Conservation (phyloP, 2,329 filamentous ascomycete genomes). For the Colletotrichum agaves region DNA sequence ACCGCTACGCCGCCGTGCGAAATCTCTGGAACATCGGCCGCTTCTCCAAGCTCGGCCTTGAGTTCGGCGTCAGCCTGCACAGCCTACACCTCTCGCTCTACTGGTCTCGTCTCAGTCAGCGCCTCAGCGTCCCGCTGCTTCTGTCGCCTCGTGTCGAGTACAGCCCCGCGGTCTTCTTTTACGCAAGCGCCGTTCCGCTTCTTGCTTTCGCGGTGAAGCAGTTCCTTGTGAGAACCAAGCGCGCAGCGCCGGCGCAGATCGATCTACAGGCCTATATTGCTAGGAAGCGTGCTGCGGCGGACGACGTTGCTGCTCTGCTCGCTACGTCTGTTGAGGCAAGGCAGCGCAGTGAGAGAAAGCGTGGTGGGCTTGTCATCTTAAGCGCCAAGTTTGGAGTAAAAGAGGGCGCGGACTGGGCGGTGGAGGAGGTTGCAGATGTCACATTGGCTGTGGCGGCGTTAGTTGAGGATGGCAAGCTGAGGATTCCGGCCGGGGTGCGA, state of each 20-base stretch:
- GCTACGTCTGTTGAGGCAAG: slow-evolving; percentile 51
- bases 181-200: slow-evolving; percentile 53
- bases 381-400: slow-evolving; percentile 60
- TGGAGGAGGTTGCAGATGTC: slow-evolving; percentile 60
- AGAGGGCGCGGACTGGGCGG: slow-evolving; percentile 44
- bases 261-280: slow-evolving; percentile 43
- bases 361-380: slow-evolving; percentile 58
- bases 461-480: slow-evolving; percentile 50
- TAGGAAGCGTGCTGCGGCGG: slow-evolving; percentile 55
- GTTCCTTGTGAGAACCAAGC: slow-evolving; percentile 39
- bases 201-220: slow-evolving; percentile 52
- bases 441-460: slow-evolving; percentile 60
- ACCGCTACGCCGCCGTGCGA: slow-evolving; percentile 55
- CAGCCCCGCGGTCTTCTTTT: slow-evolving; percentile 49
- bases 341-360: slow-evolving; percentile 49
- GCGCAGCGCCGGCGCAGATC: slow-evolving; percentile 7
- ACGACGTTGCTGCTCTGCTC: slow-evolving; percentile 56
- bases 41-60: slow-evolving; percentile 56
- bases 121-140: slow-evolving; percentile 56
- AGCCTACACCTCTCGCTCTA: slow-evolving; percentile 58
- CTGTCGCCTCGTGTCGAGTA: slow-evolving; percentile 46
- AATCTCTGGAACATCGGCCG: slow-evolving; percentile 54
- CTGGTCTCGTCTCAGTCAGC: slow-evolving; percentile 58
- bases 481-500: slow-evolving; percentile 53
- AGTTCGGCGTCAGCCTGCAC: slow-evolving; percentile 54